Percentiles rank a stretch among this genome's conserved stretches.
Evolutionary conservation across 371 early-diverging fungal genomes (phyloP).

Genomic region (Spiromyces aspiralis): DNA sequence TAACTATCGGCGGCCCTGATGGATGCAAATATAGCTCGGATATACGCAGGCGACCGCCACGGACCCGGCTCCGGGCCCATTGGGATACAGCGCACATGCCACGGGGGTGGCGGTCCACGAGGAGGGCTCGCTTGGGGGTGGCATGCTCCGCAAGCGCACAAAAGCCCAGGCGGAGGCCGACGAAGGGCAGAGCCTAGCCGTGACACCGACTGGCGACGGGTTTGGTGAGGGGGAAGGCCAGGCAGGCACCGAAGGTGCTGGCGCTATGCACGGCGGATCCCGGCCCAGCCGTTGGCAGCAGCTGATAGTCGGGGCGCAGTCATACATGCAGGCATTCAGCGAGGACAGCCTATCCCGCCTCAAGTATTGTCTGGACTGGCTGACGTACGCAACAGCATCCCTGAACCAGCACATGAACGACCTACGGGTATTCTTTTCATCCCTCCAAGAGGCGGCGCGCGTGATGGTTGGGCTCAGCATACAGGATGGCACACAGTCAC

Average conservation of each 20-base stretch:
- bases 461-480: background rate
- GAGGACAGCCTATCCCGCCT: constrained; percentile 65
- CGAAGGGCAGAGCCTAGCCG: background rate
- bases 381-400: constrained; percentile 66
- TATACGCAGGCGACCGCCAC: background rate
- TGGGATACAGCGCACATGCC: too few species aligned
- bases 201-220: too few species aligned
- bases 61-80: too few species aligned
- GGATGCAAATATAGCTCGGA: background rate
- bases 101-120: background rate
- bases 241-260: background rate
- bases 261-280: too few species aligned
- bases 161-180: constrained; percentile 9
- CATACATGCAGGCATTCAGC: constrained; percentile 47
- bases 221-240: too few species aligned
- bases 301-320: constrained; percentile 45
- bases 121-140: background rate
- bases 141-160: constrained; percentile 10
- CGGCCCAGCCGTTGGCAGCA: constrained; percentile 39
- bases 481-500: too few species aligned
- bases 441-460: constrained; percentile 21
- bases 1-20: background rate
- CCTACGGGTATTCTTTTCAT: constrained; percentile 44
- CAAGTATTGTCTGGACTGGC: constrained; percentile 65
- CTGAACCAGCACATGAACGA: constrained; percentile 62